Base-by-base conservation (phyloP, 169 alveolate species). In the Babesia microti region DNA sequence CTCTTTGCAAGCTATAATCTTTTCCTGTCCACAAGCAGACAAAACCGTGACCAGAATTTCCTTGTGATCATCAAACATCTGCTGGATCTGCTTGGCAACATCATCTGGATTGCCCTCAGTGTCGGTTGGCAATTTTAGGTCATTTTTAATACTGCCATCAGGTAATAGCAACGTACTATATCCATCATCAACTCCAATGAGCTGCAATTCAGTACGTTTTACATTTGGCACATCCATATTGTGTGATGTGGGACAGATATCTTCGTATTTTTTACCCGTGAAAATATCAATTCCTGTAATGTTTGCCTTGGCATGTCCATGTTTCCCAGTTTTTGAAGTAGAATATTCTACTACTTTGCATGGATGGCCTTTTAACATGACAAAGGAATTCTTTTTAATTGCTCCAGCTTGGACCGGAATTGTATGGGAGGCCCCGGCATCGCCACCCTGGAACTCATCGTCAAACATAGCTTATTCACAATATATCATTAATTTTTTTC, bases 271-370 rank as follows among this genome's bases (percentile, higher is more conserved):
- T 68, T 89, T 92, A 28, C 94, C 95, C 21, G 98, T 91, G 84
- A 95, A 95, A 63, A 95, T 92, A 63, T 95, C 99, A 23, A 91
- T 74, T 46, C 98, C 99, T 43, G 92, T 92, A 60, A 95, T 87
- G 85, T 88, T 89, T 14, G 98, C 97, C 79, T 95, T 95, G 41
- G 99, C 98, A 79, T 92, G 96, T 29, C 99, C 99, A 85, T 93
- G 98, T 84, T 95, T 95, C 34, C 99, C 99, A 5, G 97, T 89
- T 80, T 95, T 95, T 40, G 98, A 88, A 1, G 97, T 91, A 22
- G 95, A 85, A 59, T 85, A 83, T 48, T 89, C 97, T 22, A 89
- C 91, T 22, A 93, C 97, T 79, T 90, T 93, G 89, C 98, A 93
- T 19, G 98, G 98, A 79, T 89, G 88, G 27, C 96, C 98, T 72